Evolutionary conservation across 805 yeast species (phyloP).

Genomic region (Wickerhamiella occidentalis): DNA sequence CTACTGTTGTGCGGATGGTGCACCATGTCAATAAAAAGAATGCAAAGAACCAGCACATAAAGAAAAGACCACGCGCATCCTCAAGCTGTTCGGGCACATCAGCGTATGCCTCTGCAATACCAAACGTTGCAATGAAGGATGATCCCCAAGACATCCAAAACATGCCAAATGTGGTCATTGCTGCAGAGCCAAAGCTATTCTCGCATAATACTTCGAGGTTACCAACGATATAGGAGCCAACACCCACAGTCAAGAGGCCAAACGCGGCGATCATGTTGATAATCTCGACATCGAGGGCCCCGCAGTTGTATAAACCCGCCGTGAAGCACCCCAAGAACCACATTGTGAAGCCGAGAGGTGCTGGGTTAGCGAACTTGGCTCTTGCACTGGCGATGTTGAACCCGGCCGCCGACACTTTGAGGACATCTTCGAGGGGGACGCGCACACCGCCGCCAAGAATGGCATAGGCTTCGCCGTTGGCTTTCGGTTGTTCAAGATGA

Average conservation of each 20-base stretch:
- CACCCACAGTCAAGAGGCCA: conserved; percentile 49
- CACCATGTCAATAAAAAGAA: conserved; percentile 41
- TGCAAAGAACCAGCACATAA: conserved; percentile 52
- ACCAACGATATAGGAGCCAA: conserved; percentile 46
- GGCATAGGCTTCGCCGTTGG: not conserved
- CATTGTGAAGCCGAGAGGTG: conserved; percentile 46
- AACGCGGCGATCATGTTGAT: conserved; percentile 45
- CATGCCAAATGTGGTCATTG: conserved; percentile 35
- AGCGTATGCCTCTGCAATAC: conserved; percentile 34
- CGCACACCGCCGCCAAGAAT: conserved; percentile 10
- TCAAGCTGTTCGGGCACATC: conserved; percentile 21
- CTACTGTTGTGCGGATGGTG: conserved; percentile 52
- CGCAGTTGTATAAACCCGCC: conserved; percentile 39
- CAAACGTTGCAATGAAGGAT: conserved; percentile 38
- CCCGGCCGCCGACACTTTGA: conserved; percentile 28
- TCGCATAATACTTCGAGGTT: conserved; percentile 53
- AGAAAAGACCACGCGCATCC: conserved; percentile 46
- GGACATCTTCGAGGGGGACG: conserved; percentile 11
- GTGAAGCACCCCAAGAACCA: conserved; percentile 51
- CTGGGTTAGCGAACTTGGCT: conserved; percentile 45
- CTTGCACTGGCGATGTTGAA: conserved; percentile 23
- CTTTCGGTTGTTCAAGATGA: not conserved
- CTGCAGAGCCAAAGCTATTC: conserved; percentile 49
- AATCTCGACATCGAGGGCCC: conserved; percentile 42
- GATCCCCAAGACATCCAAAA: conserved; percentile 56